These are phyloP conservation scores for Colletotrichum eleusines DNA, from an alignment of 2,329 filamentous ascomycete species.

Conservation along the genomic window DNA sequence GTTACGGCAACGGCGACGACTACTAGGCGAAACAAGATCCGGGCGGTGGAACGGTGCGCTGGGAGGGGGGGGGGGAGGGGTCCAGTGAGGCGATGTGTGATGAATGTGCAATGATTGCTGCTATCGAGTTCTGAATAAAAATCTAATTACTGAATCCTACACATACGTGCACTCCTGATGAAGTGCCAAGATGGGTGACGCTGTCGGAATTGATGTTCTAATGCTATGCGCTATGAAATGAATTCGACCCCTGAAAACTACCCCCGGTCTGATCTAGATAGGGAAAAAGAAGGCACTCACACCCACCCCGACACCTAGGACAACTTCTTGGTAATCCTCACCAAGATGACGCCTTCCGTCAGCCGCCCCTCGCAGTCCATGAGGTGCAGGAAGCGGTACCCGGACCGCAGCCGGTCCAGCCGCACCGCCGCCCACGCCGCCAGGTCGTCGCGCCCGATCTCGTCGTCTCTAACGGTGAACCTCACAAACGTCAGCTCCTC, in stretches of 20 bases:
- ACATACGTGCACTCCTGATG: neutral
- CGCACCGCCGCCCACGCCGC: constrained; percentile 91
- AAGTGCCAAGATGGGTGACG: neutral
- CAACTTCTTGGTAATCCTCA: constrained; percentile 76
- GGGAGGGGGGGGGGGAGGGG: no score
- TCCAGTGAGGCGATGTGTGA: neutral
- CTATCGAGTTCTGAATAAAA: constrained; percentile 4
- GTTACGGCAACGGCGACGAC: constrained; percentile 46
- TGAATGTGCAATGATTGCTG: neutral
- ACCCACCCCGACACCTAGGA: constrained; percentile 28
- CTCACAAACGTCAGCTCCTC: constrained; percentile 80
- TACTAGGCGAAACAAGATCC: constrained; percentile 5
- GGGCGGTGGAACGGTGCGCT: no score
- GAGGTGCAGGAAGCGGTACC: constrained; percentile 83
- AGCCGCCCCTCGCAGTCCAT: constrained; percentile 75
- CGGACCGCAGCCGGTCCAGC: constrained; percentile 81
- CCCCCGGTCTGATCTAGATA: neutral
- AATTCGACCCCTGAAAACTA: neutral
- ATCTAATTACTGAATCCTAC: neutral
- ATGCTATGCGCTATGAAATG: constrained; percentile 9
- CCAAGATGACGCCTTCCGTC: constrained; percentile 77
- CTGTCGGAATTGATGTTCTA: neutral
- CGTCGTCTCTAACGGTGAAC: constrained; percentile 90
- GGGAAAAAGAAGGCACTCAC: neutral
- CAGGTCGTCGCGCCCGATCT: constrained; percentile 81